These are phyloP conservation scores for Chimonanthus salicifolius DNA, from an alignment of 164 flowering plant genomes.

Conservation along the genomic window DNA sequence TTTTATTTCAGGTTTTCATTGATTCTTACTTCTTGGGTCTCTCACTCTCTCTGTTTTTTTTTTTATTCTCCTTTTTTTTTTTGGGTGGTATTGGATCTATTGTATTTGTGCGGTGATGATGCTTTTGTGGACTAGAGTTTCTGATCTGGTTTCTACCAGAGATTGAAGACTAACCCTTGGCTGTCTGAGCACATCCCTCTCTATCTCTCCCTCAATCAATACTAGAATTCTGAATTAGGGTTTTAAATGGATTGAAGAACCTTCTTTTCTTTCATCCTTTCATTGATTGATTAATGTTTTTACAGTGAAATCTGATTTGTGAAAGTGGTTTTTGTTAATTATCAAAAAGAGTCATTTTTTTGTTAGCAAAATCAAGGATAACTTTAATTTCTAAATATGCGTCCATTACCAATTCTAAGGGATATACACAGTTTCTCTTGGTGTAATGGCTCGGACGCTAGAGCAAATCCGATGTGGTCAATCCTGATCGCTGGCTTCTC, in stretches of 20 bases:
- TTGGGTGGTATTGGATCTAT: too few relatives aligned
- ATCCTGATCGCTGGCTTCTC: slow-evolving; percentile 20
- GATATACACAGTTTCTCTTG: slow-evolving; percentile 14
- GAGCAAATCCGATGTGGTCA: slow-evolving; percentile 9
- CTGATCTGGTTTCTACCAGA: slow-evolving; percentile 8
- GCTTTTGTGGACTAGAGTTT: slow-evolving; percentile 28
- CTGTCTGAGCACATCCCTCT: slow-evolving; percentile 22
- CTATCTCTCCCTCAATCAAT: not conserved
- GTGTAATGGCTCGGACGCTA: slow-evolving; percentile 28
- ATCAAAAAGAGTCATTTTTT: too few relatives aligned
- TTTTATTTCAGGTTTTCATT: too few relatives aligned
- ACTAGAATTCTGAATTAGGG: not conserved
- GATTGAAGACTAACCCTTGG: slow-evolving; percentile 30
- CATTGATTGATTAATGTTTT: not conserved
- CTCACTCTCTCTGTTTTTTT: too few relatives aligned
- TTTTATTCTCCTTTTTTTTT: too few relatives aligned
- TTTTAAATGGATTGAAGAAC: not conserved
- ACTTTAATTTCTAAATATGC: not conserved
- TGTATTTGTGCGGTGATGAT: slow-evolving; percentile 18
- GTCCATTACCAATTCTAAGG: slow-evolving; percentile 27
- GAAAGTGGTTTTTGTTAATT: too few relatives aligned
- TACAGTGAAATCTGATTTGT: not conserved
- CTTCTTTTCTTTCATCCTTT: not conserved
- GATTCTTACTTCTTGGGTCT: too few relatives aligned
- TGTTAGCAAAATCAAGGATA: too few relatives aligned